Evolutionary conservation across 768 basidiomycete species (phyloP).

Genomic region (Pleurotus sapidus): DNA sequence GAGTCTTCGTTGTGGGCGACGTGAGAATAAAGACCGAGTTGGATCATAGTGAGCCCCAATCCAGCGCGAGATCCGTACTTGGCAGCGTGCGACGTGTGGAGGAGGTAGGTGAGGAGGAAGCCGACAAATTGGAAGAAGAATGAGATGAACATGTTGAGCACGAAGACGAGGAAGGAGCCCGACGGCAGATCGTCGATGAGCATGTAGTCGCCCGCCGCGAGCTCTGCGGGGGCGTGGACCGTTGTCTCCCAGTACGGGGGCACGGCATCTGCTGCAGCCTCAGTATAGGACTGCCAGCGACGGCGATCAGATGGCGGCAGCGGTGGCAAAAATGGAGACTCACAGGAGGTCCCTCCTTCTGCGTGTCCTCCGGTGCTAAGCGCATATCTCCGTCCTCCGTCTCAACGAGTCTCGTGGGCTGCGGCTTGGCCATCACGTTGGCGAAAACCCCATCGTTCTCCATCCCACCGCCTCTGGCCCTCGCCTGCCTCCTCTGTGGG

Average conservation of each 20-base stretch:
- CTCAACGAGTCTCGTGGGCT: constrained; percentile 37
- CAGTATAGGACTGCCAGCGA: constrained; percentile 67
- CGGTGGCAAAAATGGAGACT: constrained; percentile 24
- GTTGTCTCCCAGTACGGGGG: constrained; percentile 98
- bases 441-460: constrained; percentile 95
- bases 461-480: constrained; percentile 58
- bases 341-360: constrained; percentile 86
- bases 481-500: constrained; percentile 35
- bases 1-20: constrained; percentile 24
- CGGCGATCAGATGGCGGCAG: not conserved
- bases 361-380: constrained; percentile 75
- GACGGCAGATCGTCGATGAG: constrained; percentile 91
- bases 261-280: constrained; percentile 85
- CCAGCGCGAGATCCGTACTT: constrained; percentile 94
- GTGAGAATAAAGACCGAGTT: constrained; percentile 81
- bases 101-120: constrained; percentile 88
- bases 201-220: constrained; percentile 52
- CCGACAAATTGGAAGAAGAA: constrained; percentile 98
- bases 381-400: constrained; percentile 54
- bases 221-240: constrained; percentile 69
- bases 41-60: constrained; percentile 93
- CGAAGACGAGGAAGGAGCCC: constrained; percentile 72
- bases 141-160: constrained; percentile 78
- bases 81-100: constrained; percentile 89
- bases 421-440: constrained; percentile 91